Evolutionary conservation across 208 protist genomes (phyloP), one percentile per base, ranked within the genome.

Genomic region (Crithidia sp.): DNA sequence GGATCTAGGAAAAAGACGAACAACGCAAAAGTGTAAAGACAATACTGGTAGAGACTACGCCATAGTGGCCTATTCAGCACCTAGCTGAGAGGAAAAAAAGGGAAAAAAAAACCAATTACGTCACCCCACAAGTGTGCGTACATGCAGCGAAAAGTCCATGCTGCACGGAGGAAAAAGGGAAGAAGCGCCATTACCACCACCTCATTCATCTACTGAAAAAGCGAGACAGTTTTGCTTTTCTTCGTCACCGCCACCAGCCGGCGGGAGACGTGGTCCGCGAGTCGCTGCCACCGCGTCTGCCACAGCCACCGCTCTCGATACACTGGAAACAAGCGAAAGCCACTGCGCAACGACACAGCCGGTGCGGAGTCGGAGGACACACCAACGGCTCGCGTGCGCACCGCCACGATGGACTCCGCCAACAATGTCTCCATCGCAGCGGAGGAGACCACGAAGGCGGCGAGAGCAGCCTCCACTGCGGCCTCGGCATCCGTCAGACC

Each of bases 221-320:
- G 57, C 37, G 28, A 64, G 13, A 57, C 47, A 2, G n/a, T 7
- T 13, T 57, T 14, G 7, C 57, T 56, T 36, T 16, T 72, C 39
- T 39, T 39, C 17, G 41, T 50, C 10, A 56, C 16, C 12, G 5
- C n/a, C 9, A 64, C 47, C 45, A 64, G 14, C 44, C 49, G 44
- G 5, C 37, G 45, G 0, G 37, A 44, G 28, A 57, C n/a, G 2
- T 13, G 9, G 4, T 52, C n/a, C 17, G 49, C 39, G 39, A 75
- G 47, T 5, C 62, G 57, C 10, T 66, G 68, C 59, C 49, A 50
- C 67, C 50, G 37, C 45, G 67, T 65, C 59, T 64, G 68, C 68
- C 67, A 72, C 63, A 59, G 14, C 76, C 76, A 71, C 16, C 57
- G 68, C 68, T 70, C 50, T 10, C 56, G 76, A 49, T 76, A 75